A percentile compares a stretch with the other conserved stretches of the same genome.
phyloP scores from a whole-genome alignment of 164 flowering plant species.

The Nymphaea thermarum region DNA sequence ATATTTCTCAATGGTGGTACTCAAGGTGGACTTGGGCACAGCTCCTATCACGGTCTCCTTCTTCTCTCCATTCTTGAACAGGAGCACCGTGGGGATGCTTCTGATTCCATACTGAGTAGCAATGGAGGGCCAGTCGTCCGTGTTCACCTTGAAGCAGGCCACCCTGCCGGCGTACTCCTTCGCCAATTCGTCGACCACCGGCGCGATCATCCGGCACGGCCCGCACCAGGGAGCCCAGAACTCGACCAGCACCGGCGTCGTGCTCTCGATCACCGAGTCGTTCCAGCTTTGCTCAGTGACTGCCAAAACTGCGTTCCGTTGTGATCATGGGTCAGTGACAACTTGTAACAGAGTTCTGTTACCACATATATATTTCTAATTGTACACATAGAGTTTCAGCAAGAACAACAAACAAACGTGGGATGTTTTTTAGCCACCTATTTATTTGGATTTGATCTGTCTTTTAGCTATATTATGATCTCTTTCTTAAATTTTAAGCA shows the following conservation, averaged over 20 bases:
- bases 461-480: background rate
- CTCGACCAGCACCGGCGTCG: conserved; percentile 53
- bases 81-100: conserved; percentile 70
- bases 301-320: conserved; percentile 31
- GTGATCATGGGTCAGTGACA: background rate
- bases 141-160: conserved; percentile 57
- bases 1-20: conserved; percentile 55
- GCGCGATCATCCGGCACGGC: conserved; percentile 75
- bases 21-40: conserved; percentile 57
- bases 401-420: background rate
- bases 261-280: conserved; percentile 25
- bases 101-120: conserved; percentile 56
- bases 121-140: conserved; percentile 50
- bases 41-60: conserved; percentile 71
- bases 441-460: background rate
- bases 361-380: background rate
- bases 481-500: background rate
- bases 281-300: conserved; percentile 56
- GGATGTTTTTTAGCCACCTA: background rate
- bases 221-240: conserved; percentile 98
- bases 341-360: background rate
- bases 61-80: conserved; percentile 82
- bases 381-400: background rate
- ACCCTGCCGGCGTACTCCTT: conserved; percentile 58
- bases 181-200: conserved; percentile 57